Evolutionary conservation across 83 land plant genomes (phyloP), one percentile per base, ranked within the genome.

Genomic region (Picea abies): DNA sequence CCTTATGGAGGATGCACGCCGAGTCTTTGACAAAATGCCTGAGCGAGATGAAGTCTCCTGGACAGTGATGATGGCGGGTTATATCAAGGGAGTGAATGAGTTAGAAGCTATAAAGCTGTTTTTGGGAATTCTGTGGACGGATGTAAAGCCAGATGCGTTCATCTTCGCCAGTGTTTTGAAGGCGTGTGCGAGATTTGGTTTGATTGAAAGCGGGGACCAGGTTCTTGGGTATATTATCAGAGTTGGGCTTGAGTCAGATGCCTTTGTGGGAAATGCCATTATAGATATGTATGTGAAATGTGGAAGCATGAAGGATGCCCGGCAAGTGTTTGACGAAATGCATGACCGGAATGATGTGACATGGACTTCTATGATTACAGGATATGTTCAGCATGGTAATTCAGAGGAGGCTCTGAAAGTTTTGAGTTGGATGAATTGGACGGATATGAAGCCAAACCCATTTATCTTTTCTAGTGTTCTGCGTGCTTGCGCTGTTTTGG

Each of bases 281-380:
- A 84, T 90, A 39, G 86, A 84, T 88, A 64, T 90, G 49, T 90
- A 90, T 49, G 81, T 79, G 66, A 90, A 90, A 83, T 86, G 86
- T 82, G 86, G 81, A 2, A 82, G 76, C 49, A 56, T 90, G 67
- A 61, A 80, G 44, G 70, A 85, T 84, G 90, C 88, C 8, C 75
- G 82, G 44, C 75, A 20, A 2, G 79, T 84, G 41, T 49, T 61
- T 47, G 47, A 78, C 5, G 76, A 76, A 41, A 64, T 60, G 23
- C 35, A 58, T 62, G 6, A 44, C 5, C 47, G 61, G n/a, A 85
- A 87, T 66, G 29, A 65, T 12, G 84, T 71, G 26, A 63, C 88
- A 6, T 83, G 81, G 62, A 83, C 79, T 79, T 78, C 90, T 5
- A 49, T 90, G 84, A 90, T 90, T 80, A 64, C 81, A 58, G 92